These are phyloP conservation scores for Venturia nashicola DNA, from an alignment of 2,329 filamentous ascomycete genomes.

Conservation along the genomic window DNA sequence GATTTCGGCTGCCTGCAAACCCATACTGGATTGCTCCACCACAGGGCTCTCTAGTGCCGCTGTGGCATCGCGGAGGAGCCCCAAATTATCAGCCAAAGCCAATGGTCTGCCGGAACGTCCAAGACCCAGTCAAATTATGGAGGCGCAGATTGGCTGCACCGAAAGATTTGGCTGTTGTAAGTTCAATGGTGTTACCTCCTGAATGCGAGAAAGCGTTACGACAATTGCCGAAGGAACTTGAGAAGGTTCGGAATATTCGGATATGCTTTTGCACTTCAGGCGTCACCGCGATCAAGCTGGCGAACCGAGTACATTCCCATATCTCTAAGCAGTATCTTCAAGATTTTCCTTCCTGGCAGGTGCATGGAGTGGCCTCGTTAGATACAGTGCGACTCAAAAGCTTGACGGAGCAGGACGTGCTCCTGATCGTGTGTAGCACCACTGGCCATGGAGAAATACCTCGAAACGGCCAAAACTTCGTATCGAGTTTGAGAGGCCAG, in stretches of 20 bases:
- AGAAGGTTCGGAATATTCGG: neutral
- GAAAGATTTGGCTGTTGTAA: neutral
- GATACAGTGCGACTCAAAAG: conserved; percentile 5
- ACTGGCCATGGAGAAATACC: conserved; percentile 15
- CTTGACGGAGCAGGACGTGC: conserved; percentile 10
- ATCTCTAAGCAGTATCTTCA: conserved; percentile 9
- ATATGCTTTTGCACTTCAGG: conserved; percentile 10
- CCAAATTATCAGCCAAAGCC: conserved; percentile 21
- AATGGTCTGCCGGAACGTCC: conserved; percentile 17
- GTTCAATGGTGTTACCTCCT: neutral
- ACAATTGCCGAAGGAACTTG: neutral
- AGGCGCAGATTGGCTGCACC: conserved; percentile 3
- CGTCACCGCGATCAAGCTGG: conserved; percentile 8
- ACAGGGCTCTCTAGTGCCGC: conserved; percentile 17
- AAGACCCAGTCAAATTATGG: conserved; percentile 20
- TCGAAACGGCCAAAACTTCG: conserved; percentile 12
- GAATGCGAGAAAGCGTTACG: neutral
- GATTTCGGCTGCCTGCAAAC: conserved; percentile 17
- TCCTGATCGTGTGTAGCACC: conserved; percentile 14
- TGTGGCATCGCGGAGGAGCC: conserved; percentile 18
- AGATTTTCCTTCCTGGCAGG: conserved; percentile 6
- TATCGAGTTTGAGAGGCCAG: neutral
- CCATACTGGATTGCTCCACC: conserved; percentile 18
- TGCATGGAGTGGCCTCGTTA: conserved; percentile 4
- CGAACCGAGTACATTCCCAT: conserved; percentile 9